Evolutionary conservation across 2,329 filamentous ascomycete genomes (phyloP), one percentile per base, ranked within the genome.

Genomic region (Talaromyces atroroseus): DNA sequence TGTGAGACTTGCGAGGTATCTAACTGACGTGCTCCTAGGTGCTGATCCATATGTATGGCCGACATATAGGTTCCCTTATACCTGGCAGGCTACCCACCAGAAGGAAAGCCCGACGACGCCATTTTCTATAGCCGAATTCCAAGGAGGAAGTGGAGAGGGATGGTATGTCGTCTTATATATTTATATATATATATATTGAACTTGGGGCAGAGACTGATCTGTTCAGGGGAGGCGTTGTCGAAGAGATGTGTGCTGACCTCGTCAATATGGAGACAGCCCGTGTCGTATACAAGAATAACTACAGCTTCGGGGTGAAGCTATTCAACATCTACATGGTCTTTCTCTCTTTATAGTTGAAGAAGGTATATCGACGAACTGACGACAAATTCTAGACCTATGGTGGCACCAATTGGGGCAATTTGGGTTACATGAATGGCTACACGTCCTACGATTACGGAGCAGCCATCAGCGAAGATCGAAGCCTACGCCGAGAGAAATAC

Each of bases 401-500:
- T 3, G 84, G 84, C 2, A 86, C 84, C 0, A 85, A 82, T 59
- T 86, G 88, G 89, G 89, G 89, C 0, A 91, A 90, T 59, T 71
- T 90, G 4, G 87, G 88, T 0, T 82, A 90, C 61, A 79, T 84
- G 8, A 85, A 84, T 10, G 83, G 80, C 3, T 85, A 85, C 58
- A 84, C 80, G 0, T 79, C 76, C 4, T 85, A 85, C 62, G 82
- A 86, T 63, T 85, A 84, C 61, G 80, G 81, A 3, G 78, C 83
- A 3, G 74, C 78, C 5, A 89, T 92, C 52, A 78, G 80, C 1
- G 89, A 94, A 65, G 83, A 88, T 44, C 80, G 89, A 21, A 80
- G 80, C 1, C 75, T 92, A 3, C 73, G 78, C 24, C 80, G 88
- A 1, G 87, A 90, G 66, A 92, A 92, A 68, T 92, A 90, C 68